These are phyloP conservation scores for Mucor lusitanicus DNA, from an alignment of 371 early-diverging fungal genomes.

Conservation along the genomic window DNA sequence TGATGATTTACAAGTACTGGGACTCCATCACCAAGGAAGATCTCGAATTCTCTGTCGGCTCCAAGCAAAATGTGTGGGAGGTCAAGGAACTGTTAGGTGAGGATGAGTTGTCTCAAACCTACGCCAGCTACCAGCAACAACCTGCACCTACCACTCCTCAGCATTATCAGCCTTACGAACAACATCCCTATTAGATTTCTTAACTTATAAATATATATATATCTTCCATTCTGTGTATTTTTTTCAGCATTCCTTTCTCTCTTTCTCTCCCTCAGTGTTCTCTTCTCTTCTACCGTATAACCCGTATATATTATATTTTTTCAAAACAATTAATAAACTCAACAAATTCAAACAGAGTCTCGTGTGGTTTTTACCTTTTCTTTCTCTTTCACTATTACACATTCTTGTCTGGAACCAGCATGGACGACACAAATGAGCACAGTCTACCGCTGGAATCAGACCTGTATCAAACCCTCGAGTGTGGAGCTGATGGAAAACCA, in stretches of 20 bases:
- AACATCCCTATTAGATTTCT: conserved; percentile 6
- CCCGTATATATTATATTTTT: not conserved
- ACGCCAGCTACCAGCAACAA: conserved; percentile 15
- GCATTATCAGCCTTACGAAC: conserved; percentile 25
- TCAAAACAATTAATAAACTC: not conserved
- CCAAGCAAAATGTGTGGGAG: conserved; percentile 92
- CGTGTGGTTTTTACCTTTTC: not conserved
- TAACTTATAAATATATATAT: not conserved
- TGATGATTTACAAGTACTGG: conserved; percentile 99
- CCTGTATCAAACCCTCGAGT: conserved; percentile 39
- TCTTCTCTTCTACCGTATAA: not conserved
- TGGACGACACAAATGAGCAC: not conserved
- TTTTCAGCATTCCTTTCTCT: not conserved
- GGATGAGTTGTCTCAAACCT: conserved; percentile 47
- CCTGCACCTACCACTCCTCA: conserved; percentile 13
- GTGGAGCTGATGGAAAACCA: conserved; percentile 43
- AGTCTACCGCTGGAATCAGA: conserved; percentile 2
- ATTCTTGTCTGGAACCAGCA: not conserved
- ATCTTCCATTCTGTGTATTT: not conserved
- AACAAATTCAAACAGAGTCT: not conserved
- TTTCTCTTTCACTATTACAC: no score
- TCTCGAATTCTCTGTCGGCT: conserved; percentile 93
- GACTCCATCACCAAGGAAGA: conserved; percentile 98
- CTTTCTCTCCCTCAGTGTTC: not conserved
- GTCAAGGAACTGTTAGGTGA: conserved; percentile 78